Conservation (phyloP, 495 filamentous ascomycete species). For the Hypoxylon fuscum region DNA sequence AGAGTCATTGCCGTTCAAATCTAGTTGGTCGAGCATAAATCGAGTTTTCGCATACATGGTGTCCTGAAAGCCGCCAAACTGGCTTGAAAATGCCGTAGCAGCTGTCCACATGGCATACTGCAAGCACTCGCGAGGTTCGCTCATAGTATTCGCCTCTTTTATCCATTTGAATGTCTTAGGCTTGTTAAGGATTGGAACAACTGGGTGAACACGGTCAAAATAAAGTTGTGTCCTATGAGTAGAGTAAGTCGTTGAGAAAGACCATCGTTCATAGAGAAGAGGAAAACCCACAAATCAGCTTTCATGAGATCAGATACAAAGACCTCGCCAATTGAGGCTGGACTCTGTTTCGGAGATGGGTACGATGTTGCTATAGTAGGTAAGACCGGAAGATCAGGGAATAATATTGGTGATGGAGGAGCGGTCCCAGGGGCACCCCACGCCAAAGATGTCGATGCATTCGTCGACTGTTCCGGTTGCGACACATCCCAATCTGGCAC, state of each 20-base stretch:
- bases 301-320: constrained; percentile 52
- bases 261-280: constrained; percentile 42
- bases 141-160: constrained; percentile 14
- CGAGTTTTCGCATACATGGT: constrained; percentile 59
- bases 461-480: constrained; percentile 23
- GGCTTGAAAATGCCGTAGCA: constrained; percentile 61
- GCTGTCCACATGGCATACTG: constrained; percentile 67
- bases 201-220: constrained; percentile 66
- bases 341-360: constrained; percentile 35
- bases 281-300: constrained; percentile 53
- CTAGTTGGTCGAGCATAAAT: constrained; percentile 54
- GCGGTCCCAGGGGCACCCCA: constrained; percentile 23
- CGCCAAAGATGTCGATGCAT: constrained; percentile 15
- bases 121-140: constrained; percentile 51
- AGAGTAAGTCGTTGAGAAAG: constrained; percentile 15
- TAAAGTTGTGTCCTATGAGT: constrained; percentile 55
- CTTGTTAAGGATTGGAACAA: constrained; percentile 63
- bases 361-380: constrained; percentile 44
- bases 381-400: constrained; percentile 34
- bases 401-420: constrained; percentile 33
- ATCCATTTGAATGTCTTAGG: constrained; percentile 38
- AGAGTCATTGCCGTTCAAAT: constrained; percentile 37
- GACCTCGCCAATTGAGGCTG: constrained; percentile 22
- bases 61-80: constrained; percentile 58
- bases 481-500: constrained; percentile 31